Evolutionary conservation across 495 filamentous ascomycete genomes (phyloP).

Genomic region (Annulohypoxylon maeteangense): DNA sequence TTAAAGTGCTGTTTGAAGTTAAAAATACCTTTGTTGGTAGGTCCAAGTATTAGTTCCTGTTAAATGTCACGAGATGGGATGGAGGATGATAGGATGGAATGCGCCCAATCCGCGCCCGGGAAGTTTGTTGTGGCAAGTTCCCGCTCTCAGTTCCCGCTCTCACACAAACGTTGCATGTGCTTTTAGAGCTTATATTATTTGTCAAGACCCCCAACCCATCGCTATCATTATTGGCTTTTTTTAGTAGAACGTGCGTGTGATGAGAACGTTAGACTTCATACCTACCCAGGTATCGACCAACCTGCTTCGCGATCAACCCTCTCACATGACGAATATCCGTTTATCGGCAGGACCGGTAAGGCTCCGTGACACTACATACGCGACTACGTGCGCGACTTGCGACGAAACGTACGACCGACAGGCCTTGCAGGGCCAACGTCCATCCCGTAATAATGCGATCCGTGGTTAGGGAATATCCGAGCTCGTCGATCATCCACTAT

Average conservation of each 20-base stretch:
- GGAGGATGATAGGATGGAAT: not conserved
- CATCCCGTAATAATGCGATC: conserved; percentile 15
- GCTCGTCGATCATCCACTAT: conserved; percentile 26
- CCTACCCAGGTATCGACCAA: not conserved
- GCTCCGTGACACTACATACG: conserved; percentile 10
- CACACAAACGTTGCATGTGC: conserved; percentile 16
- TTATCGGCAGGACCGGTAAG: conserved; percentile 1
- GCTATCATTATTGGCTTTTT: conserved; percentile 1
- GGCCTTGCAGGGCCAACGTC: conserved; percentile 16
- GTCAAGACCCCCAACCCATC: conserved; percentile 19
- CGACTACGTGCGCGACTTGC: conserved; percentile 7
- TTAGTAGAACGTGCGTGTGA: conserved; percentile 2
- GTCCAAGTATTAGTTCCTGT: not conserved
- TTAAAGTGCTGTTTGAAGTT: conserved; percentile 3
- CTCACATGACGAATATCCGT: not conserved
- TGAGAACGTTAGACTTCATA: not conserved
- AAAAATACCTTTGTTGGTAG: conserved; percentile 8
- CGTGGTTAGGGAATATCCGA: conserved; percentile 21
- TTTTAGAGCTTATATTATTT: not conserved
- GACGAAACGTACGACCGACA: conserved; percentile 7
- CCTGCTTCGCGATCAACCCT: not conserved
- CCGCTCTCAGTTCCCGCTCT: conserved; percentile 33
- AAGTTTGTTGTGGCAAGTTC: conserved; percentile 33
- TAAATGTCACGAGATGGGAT: not conserved
- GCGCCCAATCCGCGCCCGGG: conserved; percentile 6